A percentile compares a stretch with the other conserved stretches of the same genome.
Evolutionary conservation across 2,329 filamentous ascomycete genomes (phyloP).

Genomic region (Pseudogymnoascus destructans): DNA sequence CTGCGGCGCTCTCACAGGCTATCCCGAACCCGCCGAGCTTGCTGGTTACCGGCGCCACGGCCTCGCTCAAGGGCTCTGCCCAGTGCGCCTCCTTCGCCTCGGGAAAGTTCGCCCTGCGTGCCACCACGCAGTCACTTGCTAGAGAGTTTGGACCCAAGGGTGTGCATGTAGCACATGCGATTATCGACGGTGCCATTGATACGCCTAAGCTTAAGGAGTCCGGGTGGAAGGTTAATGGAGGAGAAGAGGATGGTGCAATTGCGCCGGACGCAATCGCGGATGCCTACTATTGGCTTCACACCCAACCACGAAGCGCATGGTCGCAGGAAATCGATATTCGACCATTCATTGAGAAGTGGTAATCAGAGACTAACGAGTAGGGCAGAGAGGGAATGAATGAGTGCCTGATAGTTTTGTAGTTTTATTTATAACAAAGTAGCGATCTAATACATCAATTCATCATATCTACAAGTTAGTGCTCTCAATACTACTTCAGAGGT

Average conservation of each 20-base stretch:
- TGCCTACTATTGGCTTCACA: slow-evolving; percentile 72
- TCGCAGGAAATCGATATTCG: slow-evolving; percentile 72
- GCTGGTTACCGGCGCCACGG: slow-evolving; percentile 79
- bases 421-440: neutral
- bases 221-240: slow-evolving; percentile 29
- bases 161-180: slow-evolving; percentile 68
- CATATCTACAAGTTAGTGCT: neutral
- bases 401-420: neutral
- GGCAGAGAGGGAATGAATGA: neutral
- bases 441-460: neutral
- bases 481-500: neutral
- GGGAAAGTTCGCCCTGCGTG: slow-evolving; percentile 68
- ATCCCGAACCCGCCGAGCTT: slow-evolving; percentile 58
- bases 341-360: slow-evolving; percentile 67
- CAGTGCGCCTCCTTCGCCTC: slow-evolving; percentile 59
- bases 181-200: slow-evolving; percentile 79
- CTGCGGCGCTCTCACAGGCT: slow-evolving; percentile 31
- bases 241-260: slow-evolving; percentile 49
- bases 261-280: slow-evolving; percentile 71
- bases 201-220: slow-evolving; percentile 54
- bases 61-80: slow-evolving; percentile 59
- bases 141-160: slow-evolving; percentile 76
- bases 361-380: neutral
- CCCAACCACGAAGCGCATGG: slow-evolving; percentile 65
- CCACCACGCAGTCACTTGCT: slow-evolving; percentile 60